A percentile compares a stretch with the other conserved stretches of the same genome.
Conservation (phyloP, 306 rosid species). For the Rubus idaeus region DNA sequence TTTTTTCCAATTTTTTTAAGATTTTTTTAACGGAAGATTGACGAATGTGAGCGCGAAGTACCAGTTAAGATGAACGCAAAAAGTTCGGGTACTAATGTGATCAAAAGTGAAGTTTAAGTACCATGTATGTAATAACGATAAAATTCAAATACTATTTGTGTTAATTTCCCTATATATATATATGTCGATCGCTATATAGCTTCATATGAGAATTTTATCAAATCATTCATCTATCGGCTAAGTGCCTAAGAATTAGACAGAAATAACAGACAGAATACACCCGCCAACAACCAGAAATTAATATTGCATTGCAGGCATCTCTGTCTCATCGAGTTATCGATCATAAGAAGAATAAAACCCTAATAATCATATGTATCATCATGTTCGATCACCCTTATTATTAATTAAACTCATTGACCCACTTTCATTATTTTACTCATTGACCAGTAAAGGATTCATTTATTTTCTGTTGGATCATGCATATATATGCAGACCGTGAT, state of each 20-base stretch:
- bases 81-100: too few relatives aligned
- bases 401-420: neutral
- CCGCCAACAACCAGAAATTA: neutral
- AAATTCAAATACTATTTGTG: too few relatives aligned
- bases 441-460: neutral
- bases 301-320: neutral
- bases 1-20: too few relatives aligned
- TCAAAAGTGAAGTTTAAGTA: too few relatives aligned
- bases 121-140: too few relatives aligned
- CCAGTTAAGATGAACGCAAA: too few relatives aligned
- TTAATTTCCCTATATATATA: too few relatives aligned
- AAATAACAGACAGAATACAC: neutral
- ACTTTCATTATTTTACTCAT: neutral
- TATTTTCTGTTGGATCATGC: too few relatives aligned
- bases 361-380: neutral
- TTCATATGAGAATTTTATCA: neutral
- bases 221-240: neutral
- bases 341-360: neutral
- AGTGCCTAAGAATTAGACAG: neutral
- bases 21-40: too few relatives aligned
- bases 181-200: too few relatives aligned
- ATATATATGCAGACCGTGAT: too few relatives aligned
- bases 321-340: neutral
- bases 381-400: neutral
- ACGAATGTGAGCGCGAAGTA: too few relatives aligned